Evolutionary conservation across 1,284 basidiomycete genomes (phyloP).

Genomic region (Cryptococcus amylolentus): DNA sequence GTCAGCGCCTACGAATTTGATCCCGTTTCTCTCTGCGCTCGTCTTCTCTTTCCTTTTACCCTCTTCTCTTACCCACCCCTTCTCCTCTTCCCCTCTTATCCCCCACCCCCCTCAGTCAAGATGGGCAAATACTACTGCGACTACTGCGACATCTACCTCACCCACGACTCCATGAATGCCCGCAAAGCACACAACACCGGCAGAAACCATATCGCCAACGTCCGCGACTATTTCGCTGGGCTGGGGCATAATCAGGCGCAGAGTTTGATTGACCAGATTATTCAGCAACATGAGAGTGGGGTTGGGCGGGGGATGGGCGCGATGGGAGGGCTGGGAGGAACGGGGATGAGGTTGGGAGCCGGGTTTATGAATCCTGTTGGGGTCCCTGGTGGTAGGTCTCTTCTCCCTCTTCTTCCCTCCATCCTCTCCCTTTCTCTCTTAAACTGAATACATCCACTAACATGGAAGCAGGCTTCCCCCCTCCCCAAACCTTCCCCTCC

Average conservation of each 20-base stretch:
- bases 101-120: neutral
- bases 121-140: conserved; percentile 28
- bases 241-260: conserved; percentile 95
- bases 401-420: neutral
- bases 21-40: too few relatives aligned
- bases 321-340: conserved; percentile 60
- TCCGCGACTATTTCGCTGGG: conserved; percentile 94
- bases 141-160: conserved; percentile 27
- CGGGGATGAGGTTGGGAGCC: conserved; percentile 55
- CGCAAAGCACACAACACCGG: conserved; percentile 98
- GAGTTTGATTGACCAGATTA: conserved; percentile 93
- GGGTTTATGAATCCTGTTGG: conserved; percentile 44
- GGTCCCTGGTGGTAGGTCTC: conserved; percentile 1
- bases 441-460: too few relatives aligned
- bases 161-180: conserved; percentile 55
- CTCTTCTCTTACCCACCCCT: too few relatives aligned
- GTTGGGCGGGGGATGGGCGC: conserved; percentile 24
- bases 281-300: conserved; percentile 74
- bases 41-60: too few relatives aligned
- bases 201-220: conserved; percentile 92
- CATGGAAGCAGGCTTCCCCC: conserved; percentile 4
- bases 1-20: too few relatives aligned
- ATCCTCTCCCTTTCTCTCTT: conserved; percentile 29
- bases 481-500: conserved; percentile 5
- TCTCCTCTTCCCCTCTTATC: too few relatives aligned